Evolutionary conservation across 2,329 filamentous ascomycete genomes (phyloP).

Genomic region (Sporothrix brunneoviolacea): DNA sequence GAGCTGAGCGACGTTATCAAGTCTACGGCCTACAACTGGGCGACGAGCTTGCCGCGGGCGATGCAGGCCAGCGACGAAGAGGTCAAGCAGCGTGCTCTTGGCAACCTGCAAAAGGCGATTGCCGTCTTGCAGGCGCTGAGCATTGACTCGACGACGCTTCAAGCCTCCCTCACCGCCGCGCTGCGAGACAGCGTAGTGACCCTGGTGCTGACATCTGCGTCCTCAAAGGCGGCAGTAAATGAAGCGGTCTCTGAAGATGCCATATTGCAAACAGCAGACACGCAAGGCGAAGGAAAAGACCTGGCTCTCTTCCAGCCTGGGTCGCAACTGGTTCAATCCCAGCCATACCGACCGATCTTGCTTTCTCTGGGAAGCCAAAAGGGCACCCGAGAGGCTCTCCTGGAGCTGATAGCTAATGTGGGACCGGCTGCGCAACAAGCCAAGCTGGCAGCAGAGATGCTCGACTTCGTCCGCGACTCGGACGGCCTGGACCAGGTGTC

Average conservation of each 20-base stretch:
- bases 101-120: conserved; percentile 69
- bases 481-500: conserved; percentile 56
- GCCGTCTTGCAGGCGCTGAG: conserved; percentile 57
- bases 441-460: conserved; percentile 56
- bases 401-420: conserved; percentile 49
- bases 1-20: conserved; percentile 52
- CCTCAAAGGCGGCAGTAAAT: conserved; percentile 23
- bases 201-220: conserved; percentile 30
- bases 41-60: conserved; percentile 68
- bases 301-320: too few species aligned
- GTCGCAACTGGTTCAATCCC: conserved; percentile 16
- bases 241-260: conserved; percentile 25
- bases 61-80: conserved; percentile 81
- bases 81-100: conserved; percentile 64
- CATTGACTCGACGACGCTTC: conserved; percentile 58
- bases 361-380: conserved; percentile 60
- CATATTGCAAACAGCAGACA: neutral
- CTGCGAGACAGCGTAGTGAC: conserved; percentile 66
- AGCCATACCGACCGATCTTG: conserved; percentile 53
- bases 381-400: conserved; percentile 50
- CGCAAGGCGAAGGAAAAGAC: too few species aligned
- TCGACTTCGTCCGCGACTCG: conserved; percentile 55
- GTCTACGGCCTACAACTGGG: conserved; percentile 70
- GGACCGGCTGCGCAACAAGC: conserved; percentile 53
- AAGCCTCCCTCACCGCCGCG: conserved; percentile 59